phyloP scores from a whole-genome alignment of 2,329 filamentous ascomycete genomes.

The Didymella sp. region DNA sequence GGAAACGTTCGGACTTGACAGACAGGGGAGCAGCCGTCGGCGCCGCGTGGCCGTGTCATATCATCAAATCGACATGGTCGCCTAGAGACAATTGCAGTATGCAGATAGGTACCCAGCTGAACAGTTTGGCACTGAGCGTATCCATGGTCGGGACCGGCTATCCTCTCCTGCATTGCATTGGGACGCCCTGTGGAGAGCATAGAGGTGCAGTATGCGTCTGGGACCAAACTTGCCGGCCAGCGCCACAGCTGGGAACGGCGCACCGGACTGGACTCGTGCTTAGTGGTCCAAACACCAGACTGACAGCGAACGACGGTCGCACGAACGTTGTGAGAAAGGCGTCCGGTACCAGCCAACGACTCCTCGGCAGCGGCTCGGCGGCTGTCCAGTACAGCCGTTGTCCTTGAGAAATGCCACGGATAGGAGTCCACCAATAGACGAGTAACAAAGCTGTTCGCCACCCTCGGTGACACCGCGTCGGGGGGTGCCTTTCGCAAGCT shows the following conservation, averaged over 20 bases:
- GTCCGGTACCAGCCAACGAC: constrained; percentile 18
- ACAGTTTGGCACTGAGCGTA: background rate
- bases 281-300: constrained; percentile 11
- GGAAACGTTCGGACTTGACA: constrained; percentile 10
- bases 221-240: constrained; percentile 26
- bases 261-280: constrained; percentile 8
- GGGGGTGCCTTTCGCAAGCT: constrained; percentile 3
- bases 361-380: constrained; percentile 24
- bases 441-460: constrained; percentile 9
- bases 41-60: constrained; percentile 39
- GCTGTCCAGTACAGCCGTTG: constrained; percentile 26
- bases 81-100: constrained; percentile 1
- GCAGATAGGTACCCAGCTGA: background rate
- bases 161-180: background rate
- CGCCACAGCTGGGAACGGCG: constrained; percentile 26
- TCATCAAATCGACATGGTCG: constrained; percentile 28
- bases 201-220: constrained; percentile 21
- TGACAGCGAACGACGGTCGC: constrained; percentile 18
- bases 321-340: constrained; percentile 20
- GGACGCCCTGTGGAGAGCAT: constrained; percentile 18
- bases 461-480: constrained; percentile 20
- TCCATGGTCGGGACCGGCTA: background rate
- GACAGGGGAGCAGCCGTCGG: constrained; percentile 27
- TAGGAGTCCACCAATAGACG: constrained; percentile 23
- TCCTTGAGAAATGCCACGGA: constrained; percentile 16